These are phyloP conservation scores for Geotrichum cucujoidarum DNA, from an alignment of 1,139 yeast species.

Conservation along the genomic window DNA sequence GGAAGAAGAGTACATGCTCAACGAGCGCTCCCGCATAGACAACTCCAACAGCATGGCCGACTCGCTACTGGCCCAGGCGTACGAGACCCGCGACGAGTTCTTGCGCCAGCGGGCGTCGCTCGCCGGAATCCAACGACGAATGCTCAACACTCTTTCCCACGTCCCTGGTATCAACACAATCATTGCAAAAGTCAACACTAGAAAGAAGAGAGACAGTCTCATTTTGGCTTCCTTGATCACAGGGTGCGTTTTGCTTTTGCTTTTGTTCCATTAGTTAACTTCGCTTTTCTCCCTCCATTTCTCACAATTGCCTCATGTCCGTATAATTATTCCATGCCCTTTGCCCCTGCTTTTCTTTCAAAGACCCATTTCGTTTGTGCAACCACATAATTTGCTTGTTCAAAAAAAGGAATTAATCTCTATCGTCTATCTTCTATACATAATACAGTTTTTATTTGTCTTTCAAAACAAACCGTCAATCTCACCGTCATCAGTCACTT, in stretches of 20 bases:
- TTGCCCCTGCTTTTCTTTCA: not conserved
- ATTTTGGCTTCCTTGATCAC: constrained; percentile 75
- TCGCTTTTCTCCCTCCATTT: not conserved
- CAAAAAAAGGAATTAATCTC: not conserved
- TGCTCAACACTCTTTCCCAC: constrained; percentile 55
- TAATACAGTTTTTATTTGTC: not conserved
- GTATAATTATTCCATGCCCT: not conserved
- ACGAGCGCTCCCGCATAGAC: constrained; percentile 71
- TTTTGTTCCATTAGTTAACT: constrained; percentile 38
- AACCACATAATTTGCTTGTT: too few relatives aligned
- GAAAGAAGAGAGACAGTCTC: constrained; percentile 82
- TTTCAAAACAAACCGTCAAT: constrained; percentile 84
- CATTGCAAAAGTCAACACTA: constrained; percentile 74
- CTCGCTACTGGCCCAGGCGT: constrained; percentile 72
- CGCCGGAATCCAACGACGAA: constrained; percentile 57
- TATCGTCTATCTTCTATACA: not conserved
- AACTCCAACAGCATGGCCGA: constrained; percentile 74
- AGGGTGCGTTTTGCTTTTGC: constrained; percentile 63
- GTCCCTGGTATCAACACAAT: constrained; percentile 82
- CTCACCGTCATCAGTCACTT: constrained; percentile 86
- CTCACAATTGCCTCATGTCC: not conserved
- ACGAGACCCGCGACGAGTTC: constrained; percentile 82
- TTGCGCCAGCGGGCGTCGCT: constrained; percentile 63
- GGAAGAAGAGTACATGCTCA: constrained; percentile 66
- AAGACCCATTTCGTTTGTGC: not conserved